Conservation (phyloP, 2,329 filamentous ascomycete genomes). For the Myriosclerotinia duriaeana region DNA sequence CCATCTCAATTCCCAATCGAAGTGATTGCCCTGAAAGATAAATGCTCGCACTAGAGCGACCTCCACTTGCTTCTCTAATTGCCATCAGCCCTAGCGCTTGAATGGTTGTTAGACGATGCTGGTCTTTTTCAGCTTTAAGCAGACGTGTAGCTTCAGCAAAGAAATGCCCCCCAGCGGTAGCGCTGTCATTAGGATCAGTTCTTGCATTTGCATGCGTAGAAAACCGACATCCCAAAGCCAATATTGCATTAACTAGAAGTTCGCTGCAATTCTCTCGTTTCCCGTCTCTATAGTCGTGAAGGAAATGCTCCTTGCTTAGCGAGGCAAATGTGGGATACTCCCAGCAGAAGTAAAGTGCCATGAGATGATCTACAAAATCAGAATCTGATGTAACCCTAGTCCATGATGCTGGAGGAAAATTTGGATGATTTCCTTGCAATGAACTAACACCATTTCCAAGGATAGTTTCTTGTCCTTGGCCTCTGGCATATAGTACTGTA, state of each 20-base stretch:
- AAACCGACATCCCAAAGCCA: conserved; percentile 63
- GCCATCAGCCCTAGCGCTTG: conserved; percentile 76
- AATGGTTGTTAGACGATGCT: conserved; percentile 65
- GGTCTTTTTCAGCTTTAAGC: conserved; percentile 52
- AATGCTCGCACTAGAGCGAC: conserved; percentile 69
- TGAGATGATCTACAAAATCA: conserved; percentile 60
- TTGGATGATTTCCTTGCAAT: conserved; percentile 63
- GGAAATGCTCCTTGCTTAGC: conserved; percentile 51
- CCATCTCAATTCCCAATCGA: conserved; percentile 59
- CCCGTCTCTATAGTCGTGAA: conserved; percentile 30
- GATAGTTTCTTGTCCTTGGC: conserved; percentile 47
- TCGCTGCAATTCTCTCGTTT: conserved; percentile 43
- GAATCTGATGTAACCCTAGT: conserved; percentile 59
- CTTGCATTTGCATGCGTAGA: conserved; percentile 66
- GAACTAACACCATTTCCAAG: conserved; percentile 61
- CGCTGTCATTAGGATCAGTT: conserved; percentile 57
- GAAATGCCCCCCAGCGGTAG: conserved; percentile 69
- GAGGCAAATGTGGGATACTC: conserved; percentile 73
- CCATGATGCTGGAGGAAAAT: conserved; percentile 66
- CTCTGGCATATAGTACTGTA: conserved; percentile 44
- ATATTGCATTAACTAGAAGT: conserved; percentile 40
- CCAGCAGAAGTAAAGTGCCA: conserved; percentile 71
- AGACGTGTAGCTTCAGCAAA: conserved; percentile 67
- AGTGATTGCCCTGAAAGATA: conserved; percentile 71
- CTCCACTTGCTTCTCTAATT: conserved; percentile 68